Evolutionary conservation across 495 filamentous ascomycete genomes (phyloP).

Genomic region (Neurospora tetrasperma): DNA sequence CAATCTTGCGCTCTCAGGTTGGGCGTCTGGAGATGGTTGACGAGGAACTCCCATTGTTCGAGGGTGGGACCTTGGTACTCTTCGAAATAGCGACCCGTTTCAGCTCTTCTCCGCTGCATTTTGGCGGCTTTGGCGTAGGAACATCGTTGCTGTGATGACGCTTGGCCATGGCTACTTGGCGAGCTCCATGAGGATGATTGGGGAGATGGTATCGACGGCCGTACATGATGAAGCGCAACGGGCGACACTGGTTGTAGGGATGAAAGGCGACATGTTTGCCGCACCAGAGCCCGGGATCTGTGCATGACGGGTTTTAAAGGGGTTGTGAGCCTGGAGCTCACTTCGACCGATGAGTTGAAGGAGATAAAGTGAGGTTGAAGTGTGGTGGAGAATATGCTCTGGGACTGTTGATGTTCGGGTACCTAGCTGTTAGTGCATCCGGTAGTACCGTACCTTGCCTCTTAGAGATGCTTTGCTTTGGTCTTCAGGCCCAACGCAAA

Average conservation of each 20-base stretch:
- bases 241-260: not conserved
- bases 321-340: not conserved
- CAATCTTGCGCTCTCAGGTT: conserved; percentile 17
- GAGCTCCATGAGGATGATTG: not conserved
- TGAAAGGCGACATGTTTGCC: not conserved
- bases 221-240: not conserved
- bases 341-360: not conserved
- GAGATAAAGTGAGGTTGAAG: not conserved
- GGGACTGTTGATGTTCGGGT: not conserved
- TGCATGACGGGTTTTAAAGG: not conserved
- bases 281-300: not conserved
- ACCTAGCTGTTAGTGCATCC: not conserved
- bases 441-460: not conserved
- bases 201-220: not conserved
- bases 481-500: not conserved
- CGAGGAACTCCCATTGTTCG: conserved; percentile 13
- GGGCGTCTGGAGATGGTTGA: not conserved
- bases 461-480: not conserved
- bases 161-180: not conserved
- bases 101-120: not conserved
- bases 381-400: not conserved
- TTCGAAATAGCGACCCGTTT: conserved; percentile 6
- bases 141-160: not conserved
- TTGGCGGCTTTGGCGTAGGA: not conserved
- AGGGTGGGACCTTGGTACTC: conserved; percentile 17